Conservation (phyloP, 169 alveolate species). For the Eimeria necatrix region DNA sequence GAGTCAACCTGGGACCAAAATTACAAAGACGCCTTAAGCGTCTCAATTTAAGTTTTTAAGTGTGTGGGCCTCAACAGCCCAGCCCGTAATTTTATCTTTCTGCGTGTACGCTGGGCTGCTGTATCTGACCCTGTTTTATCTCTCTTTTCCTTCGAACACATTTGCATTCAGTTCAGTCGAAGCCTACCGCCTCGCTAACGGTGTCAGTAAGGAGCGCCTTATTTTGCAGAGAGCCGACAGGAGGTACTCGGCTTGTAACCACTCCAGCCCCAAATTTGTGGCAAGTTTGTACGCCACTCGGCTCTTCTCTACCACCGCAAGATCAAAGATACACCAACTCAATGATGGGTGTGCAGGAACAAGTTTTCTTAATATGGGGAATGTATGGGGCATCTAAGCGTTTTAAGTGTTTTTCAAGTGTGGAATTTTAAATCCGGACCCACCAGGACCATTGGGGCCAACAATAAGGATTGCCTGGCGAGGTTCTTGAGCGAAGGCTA, state of each 20-base stretch:
- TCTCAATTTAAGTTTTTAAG: too few relatives aligned
- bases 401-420: background rate
- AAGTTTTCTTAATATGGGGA: background rate
- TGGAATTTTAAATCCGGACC: background rate
- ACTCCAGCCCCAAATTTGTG: constrained; percentile 71
- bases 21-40: too few relatives aligned
- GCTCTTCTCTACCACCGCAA: constrained; percentile 70
- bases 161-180: background rate
- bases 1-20: constrained; percentile 39
- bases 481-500: constrained; percentile 59
- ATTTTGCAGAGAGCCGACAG: constrained; percentile 63
- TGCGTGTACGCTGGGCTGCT: background rate
- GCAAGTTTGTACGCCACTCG: constrained; percentile 77
- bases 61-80: too few relatives aligned
- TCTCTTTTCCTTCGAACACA: background rate
- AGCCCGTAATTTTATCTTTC: too few relatives aligned
- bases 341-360: too few relatives aligned
- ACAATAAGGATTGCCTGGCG: constrained; percentile 74
- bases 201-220: constrained; percentile 62
- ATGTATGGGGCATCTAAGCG: background rate
- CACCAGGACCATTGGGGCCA: constrained; percentile 77
- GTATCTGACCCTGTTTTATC: background rate
- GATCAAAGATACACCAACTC: background rate
- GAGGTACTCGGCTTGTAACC: constrained; percentile 79
- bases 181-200: constrained; percentile 70